These are phyloP conservation scores for Amaranthus cruentus DNA, from an alignment of 148 eudicot species.

Conservation along the genomic window DNA sequence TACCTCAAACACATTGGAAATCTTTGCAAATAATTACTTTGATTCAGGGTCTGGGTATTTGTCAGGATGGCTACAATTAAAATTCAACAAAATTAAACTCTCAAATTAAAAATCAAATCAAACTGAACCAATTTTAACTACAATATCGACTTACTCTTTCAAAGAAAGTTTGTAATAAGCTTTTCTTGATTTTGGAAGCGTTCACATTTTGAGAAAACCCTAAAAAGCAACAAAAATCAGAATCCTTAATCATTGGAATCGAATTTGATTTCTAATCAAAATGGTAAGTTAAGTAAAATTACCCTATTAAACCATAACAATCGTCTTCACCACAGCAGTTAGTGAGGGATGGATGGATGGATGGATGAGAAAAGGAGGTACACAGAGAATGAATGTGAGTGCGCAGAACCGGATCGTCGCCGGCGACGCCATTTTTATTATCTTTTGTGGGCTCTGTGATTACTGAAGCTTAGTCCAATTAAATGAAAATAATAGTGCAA, in stretches of 20 bases:
- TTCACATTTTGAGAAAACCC: slow-evolving; percentile 78
- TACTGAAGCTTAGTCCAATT: not conserved
- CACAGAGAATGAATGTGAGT: slow-evolving; percentile 25
- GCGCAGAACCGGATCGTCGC: slow-evolving; percentile 55
- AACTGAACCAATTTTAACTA: not conserved
- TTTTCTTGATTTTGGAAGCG: slow-evolving; percentile 80
- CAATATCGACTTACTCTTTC: slow-evolving; percentile 52
- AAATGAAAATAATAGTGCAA: not conserved
- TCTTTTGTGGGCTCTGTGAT: not conserved
- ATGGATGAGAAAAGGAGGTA: slow-evolving; percentile 40
- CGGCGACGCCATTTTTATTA: slow-evolving; percentile 44
- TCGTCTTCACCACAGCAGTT: slow-evolving; percentile 92
- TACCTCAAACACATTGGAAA: slow-evolving; percentile 95
- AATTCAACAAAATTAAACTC: not conserved
- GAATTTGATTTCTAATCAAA: not conserved
- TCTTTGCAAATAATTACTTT: slow-evolving; percentile 62
- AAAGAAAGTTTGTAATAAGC: slow-evolving; percentile 84
- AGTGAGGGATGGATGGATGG: slow-evolving; percentile 61
- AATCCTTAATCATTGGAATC: not conserved
- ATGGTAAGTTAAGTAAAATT: not conserved
- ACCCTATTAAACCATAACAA: slow-evolving; percentile 97
- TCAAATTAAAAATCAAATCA: not conserved
- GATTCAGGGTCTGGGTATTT: slow-evolving; percentile 94
- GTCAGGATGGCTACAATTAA: slow-evolving; percentile 61
- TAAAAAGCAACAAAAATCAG: slow-evolving; percentile 22